Conservation (phyloP, 116 monocot genomes). For the Zostera marina region DNA sequence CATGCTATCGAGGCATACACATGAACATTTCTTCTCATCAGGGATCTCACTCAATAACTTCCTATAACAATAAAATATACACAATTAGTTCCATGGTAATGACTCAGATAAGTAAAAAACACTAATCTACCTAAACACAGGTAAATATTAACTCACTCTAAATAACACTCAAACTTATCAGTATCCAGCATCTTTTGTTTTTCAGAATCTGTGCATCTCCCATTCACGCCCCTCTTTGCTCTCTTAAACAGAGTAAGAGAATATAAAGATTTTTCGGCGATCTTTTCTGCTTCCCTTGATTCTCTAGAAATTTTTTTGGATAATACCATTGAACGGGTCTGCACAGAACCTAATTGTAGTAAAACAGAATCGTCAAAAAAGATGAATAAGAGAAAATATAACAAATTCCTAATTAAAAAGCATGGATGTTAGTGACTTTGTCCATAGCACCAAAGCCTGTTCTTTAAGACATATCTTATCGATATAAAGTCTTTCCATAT, state of each 20-base stretch:
- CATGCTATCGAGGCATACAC: constrained; percentile 40
- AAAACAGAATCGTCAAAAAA: too few species aligned
- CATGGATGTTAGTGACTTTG: too few species aligned
- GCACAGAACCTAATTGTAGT: too few species aligned
- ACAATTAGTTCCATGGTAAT: background rate
- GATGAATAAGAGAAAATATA: too few species aligned
- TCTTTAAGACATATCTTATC: too few species aligned
- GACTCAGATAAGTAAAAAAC: constrained; percentile 1
- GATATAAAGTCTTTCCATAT: too few species aligned
- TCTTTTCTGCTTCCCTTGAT: constrained; percentile 1
- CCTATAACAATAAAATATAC: constrained; percentile 13
- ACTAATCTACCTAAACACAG: background rate
- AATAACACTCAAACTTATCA: constrained; percentile 33
- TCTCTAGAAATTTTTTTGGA: background rate
- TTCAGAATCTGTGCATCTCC: constrained; percentile 4
- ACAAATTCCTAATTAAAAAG: too few species aligned
- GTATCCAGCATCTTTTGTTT: constrained; percentile 34
- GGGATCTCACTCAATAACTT: constrained; percentile 38
- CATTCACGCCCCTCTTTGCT: constrained; percentile 7
- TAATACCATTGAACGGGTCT: too few species aligned
- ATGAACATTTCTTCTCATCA: constrained; percentile 34
- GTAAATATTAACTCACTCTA: constrained; percentile 32
- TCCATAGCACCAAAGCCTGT: too few species aligned
- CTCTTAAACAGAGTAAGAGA: constrained; percentile 4
- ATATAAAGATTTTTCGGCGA: constrained; percentile 4